Evolutionary conservation across 345 rosid species (phyloP).

Genomic region (Raphanus sativus): DNA sequence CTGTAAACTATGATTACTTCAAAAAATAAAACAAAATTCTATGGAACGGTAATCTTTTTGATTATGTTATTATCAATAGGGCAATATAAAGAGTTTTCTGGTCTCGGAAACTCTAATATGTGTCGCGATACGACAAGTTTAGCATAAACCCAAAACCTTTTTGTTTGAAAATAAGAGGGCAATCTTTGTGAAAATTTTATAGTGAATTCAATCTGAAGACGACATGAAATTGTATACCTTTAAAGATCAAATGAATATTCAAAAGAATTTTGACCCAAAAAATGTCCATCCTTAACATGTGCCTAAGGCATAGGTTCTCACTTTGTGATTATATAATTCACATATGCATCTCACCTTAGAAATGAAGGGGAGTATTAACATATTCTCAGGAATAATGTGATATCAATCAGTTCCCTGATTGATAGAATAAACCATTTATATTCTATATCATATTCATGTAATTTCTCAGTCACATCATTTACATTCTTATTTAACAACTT

Average conservation of each 20-base stretch:
- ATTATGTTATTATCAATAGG: too few species aligned
- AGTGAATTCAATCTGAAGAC: neutral
- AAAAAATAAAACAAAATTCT: too few species aligned
- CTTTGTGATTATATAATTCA: too few species aligned
- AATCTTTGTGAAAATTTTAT: neutral
- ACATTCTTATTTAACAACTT: neutral
- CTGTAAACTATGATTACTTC: too few species aligned
- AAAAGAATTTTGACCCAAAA: neutral
- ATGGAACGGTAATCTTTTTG: too few species aligned
- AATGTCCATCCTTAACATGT: neutral
- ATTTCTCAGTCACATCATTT: neutral
- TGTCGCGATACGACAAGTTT: neutral
- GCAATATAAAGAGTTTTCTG: too few species aligned
- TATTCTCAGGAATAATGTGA: too few species aligned
- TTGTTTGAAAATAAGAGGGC: neutral
- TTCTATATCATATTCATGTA: too few species aligned
- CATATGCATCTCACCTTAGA: too few species aligned
- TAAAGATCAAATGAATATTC: neutral
- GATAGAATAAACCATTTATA: too few species aligned
- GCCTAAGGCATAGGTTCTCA: neutral
- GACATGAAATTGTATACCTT: neutral
- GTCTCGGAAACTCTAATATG: neutral
- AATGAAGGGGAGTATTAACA: too few species aligned
- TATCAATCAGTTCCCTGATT: too few species aligned
- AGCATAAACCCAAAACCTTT: neutral